Base-by-base conservation (phyloP, 805 yeast genomes). In the Hanseniaspora taiwanica region DNA sequence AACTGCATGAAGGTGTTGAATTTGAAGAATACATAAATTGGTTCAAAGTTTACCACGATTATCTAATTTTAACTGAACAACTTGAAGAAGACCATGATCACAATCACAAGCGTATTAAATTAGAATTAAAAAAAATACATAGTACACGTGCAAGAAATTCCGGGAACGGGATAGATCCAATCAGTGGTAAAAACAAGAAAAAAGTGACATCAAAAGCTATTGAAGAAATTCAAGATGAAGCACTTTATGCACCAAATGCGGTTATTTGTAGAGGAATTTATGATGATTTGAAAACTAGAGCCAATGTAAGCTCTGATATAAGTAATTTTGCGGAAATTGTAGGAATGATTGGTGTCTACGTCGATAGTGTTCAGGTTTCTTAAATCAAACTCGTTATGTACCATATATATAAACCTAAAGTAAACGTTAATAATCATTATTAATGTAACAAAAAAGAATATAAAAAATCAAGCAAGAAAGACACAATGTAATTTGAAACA, bases 111-210 rank as follows among this genome's bases (percentile, higher is more conserved):
- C 21, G 50, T 56, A 12, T 61, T 59, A n/a, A 78, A 76, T 35
- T 65, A 69, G 43, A 53, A 66, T 75, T 32, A 61, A 64, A 14
- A 63, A 68, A 40, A 46, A 76, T 34, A 66, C 68, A 44, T 69
- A 66, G 48, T 48, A 65, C 35, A 66, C 65, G 35, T 62, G 59
- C 44, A 56, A 58, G 7, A 62, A 62, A 24, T n/a, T n/a, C n/a
- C n/a, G n/a, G n/a, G n/a, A n/a, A n/a, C n/a, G n/a, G n/a, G n/a
- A n/a, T n/a, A n/a, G n/a, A n/a, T n/a, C n/a, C n/a, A n/a, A n/a
- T n/a, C n/a, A n/a, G n/a, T n/a, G n/a, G n/a, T n/a, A n/a, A n/a
- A n/a, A n/a, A n/a, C n/a, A n/a, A n/a, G n/a, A n/a, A n/a, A n/a
- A n/a, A n/a, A n/a, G n/a, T n/a, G n/a, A n/a, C n/a, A n/a, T n/a